Percentiles rank a stretch among this genome's conserved stretches.
These are phyloP conservation scores for Macaranga tanarius DNA, from an alignment of 441 rosid species.

Conservation along the genomic window DNA sequence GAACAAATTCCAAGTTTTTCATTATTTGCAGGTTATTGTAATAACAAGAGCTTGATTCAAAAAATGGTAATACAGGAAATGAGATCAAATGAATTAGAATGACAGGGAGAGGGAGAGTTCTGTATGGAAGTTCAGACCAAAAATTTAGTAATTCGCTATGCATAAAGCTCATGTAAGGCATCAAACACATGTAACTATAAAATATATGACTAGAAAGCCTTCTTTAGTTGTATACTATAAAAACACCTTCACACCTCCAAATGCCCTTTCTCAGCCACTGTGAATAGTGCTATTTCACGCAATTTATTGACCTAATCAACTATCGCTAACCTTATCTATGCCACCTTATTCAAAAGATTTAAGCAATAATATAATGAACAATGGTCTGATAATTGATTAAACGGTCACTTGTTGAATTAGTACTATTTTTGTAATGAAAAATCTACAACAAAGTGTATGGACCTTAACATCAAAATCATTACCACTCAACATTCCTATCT, in stretches of 20 bases:
- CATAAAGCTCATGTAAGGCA: neutral
- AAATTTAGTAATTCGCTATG: neutral
- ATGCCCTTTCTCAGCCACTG: conserved; percentile 82
- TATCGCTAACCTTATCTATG: conserved; percentile 62
- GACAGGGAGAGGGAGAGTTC: no score
- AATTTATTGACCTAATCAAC: conserved; percentile 86
- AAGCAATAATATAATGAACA: no score
- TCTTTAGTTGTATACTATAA: conserved; percentile 57
- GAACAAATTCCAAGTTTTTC: no score
- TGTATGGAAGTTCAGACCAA: no score
- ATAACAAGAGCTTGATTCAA: no score
- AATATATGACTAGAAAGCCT: conserved; percentile 27
- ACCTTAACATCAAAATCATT: conserved; percentile 82
- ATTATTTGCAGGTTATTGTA: no score
- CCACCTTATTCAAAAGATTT: conserved; percentile 36
- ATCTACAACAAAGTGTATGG: neutral
- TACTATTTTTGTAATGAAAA: no score
- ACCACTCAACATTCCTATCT: conserved; percentile 53
- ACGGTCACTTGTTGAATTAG: neutral
- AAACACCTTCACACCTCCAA: conserved; percentile 72
- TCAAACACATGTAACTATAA: neutral
- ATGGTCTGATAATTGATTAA: neutral
- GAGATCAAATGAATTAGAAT: no score
- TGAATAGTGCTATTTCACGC: conserved; percentile 85
- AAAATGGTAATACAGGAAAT: no score